phyloP scores from a whole-genome alignment of 106 monocot genomes.

The Gastrodia elata region DNA sequence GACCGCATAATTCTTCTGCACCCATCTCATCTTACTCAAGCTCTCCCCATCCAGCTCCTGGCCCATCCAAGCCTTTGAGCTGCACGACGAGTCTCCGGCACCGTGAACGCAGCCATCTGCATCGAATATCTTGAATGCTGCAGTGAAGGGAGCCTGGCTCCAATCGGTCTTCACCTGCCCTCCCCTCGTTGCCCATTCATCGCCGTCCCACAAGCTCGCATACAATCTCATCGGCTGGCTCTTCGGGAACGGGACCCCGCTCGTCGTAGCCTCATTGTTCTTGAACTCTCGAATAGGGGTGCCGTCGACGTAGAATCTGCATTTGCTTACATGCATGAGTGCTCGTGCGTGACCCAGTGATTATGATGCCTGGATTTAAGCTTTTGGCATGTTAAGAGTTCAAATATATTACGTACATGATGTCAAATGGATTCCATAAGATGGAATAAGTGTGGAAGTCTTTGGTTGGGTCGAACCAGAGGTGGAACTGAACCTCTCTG shows the following conservation, averaged over 20 bases:
- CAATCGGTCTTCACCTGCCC: slow-evolving; percentile 27
- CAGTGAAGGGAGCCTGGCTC: slow-evolving; percentile 20
- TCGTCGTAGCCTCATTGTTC: slow-evolving; percentile 9
- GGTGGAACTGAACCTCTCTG: slow-evolving; percentile 16
- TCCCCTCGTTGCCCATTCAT: slow-evolving; percentile 29
- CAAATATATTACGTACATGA: slow-evolving; percentile 13
- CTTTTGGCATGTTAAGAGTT: too few species aligned
- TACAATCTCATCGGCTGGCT: slow-evolving; percentile 20
- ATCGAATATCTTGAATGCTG: slow-evolving; percentile 15
- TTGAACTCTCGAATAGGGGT: slow-evolving; percentile 19
- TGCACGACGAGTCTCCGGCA: slow-evolving; percentile 1
- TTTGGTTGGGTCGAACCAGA: slow-evolving; percentile 17
- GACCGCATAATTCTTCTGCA: slow-evolving; percentile 39
- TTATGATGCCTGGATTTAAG: too few species aligned
- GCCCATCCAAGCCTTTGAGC: slow-evolving; percentile 18
- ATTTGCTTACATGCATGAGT: neutral
- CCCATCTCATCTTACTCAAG: slow-evolving; percentile 11
- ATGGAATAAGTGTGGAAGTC: slow-evolving; percentile 23
- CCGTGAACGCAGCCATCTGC: slow-evolving; percentile 14
- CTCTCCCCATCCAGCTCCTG: slow-evolving; percentile 17
- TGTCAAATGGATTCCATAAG: slow-evolving; percentile 12
- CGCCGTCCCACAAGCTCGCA: slow-evolving; percentile 27
- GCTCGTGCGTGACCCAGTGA: too few species aligned
- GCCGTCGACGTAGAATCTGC: slow-evolving; percentile 19
- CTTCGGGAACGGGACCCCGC: slow-evolving; percentile 12